Conservation (phyloP, 2,329 filamentous ascomycete genomes). For the Trichoderma atroviride region DNA sequence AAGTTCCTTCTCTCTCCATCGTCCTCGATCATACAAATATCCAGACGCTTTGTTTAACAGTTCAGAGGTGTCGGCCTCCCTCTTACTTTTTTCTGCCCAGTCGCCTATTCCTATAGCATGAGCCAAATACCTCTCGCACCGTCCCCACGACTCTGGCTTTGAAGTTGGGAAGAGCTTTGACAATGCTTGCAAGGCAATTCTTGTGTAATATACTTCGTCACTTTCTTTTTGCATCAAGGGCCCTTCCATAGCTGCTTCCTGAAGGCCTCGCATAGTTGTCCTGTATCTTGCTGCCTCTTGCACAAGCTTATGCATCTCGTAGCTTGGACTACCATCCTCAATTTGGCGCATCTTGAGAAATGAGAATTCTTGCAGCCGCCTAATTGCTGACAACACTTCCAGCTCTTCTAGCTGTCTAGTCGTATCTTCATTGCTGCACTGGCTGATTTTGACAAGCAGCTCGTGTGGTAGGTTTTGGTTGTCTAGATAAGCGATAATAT, state of each 20-base stretch:
- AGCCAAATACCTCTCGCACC: background rate
- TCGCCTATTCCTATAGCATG: background rate
- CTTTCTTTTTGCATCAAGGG: background rate
- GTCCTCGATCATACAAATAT: background rate
- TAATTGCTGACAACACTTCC: slow-evolving; percentile 28
- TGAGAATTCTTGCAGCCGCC: slow-evolving; percentile 40
- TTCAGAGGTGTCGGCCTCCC: background rate
- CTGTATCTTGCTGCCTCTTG: slow-evolving; percentile 2
- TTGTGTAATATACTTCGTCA: background rate
- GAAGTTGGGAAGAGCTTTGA: background rate
- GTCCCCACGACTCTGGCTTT: background rate
- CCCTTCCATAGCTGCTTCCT: background rate
- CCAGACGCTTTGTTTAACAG: background rate
- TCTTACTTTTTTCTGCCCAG: background rate
- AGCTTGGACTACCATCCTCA: slow-evolving; percentile 25
- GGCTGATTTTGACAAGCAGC: slow-evolving; percentile 29
- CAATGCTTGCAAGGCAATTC: background rate
- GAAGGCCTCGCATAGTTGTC: background rate
- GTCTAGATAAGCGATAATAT: slow-evolving; percentile 39
- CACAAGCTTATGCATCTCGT: slow-evolving; percentile 35
- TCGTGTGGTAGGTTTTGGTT: slow-evolving; percentile 38
- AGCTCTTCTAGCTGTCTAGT: slow-evolving; percentile 16
- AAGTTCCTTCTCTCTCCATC: background rate
- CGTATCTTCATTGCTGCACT: background rate
- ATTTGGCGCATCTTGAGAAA: slow-evolving; percentile 34